Base-by-base conservation (phyloP, 2,329 filamentous ascomycete genomes). In the Colletotrichum tanaceti region DNA sequence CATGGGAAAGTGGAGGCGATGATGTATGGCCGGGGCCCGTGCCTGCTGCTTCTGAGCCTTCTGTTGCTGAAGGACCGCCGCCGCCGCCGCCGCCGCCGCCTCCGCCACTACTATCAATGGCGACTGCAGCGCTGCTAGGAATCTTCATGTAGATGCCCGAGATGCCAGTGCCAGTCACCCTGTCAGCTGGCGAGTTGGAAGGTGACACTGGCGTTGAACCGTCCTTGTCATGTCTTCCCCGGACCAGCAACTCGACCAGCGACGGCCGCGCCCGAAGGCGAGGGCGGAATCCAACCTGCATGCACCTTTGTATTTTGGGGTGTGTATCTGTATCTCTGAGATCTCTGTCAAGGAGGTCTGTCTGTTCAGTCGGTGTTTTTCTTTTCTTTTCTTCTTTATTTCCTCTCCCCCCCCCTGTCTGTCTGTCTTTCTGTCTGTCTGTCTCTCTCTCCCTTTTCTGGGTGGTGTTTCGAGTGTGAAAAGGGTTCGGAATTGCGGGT, bases 181-280 rank as follows among this genome's bases (percentile, higher is more conserved):
- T 59, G 64, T 32, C 47, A 60, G 38, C 43, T 64, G 64, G 59
- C 64, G 63, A 59, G 63, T 55, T 63, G 58, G 50, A 57, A 60
- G 66, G 63, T 61, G 70, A 61, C 63, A 68, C 71, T 63, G 65
- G 71, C 71, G 63, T 32, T 43, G 54, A 63, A 32, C 50, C 65
- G 71, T 73, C 73, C 71, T 73, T 74, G 24, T 67, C 71, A 65
- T 74, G 71, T 72, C 73, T 74, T 72, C 78, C 74, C 70, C 79
- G 79, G 72, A 84, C 77, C 68, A 83, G 77, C 69, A 87, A 79
- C 70, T 87, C 85, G 77, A 87, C 81, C 73, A 87, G 77, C 71
- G 84, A 86, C 73, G 82, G 84, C 78, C 84, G 81, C 74, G 83
- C 82, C 83, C 80, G 83, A 72, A 87, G 78, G 70, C 79, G 80